These are phyloP conservation scores for Citrus unshiu DNA, from an alignment of 345 rosid genomes.

Conservation along the genomic window DNA sequence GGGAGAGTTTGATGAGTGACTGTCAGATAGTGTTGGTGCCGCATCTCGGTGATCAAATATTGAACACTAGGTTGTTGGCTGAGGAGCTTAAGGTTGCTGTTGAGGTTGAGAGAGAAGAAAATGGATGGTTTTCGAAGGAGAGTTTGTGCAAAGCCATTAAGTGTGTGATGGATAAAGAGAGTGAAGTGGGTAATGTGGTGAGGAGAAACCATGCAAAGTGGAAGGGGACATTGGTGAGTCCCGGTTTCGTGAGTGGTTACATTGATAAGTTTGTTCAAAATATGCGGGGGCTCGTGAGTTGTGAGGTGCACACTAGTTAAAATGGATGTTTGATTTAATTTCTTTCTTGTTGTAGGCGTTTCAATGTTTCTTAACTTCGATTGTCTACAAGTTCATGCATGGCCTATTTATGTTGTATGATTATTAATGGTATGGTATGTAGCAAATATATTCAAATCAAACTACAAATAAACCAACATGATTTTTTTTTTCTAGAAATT, in stretches of 20 bases:
- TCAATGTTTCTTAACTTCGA: too few relatives aligned
- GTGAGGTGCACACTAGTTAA: neutral
- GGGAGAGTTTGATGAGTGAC: slow-evolving; percentile 59
- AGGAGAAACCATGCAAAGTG: slow-evolving; percentile 45
- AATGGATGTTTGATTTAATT: too few relatives aligned
- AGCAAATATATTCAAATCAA: too few relatives aligned
- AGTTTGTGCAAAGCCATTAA: slow-evolving; percentile 42
- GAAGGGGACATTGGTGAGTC: slow-evolving; percentile 25
- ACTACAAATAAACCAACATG: too few relatives aligned
- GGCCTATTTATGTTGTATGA: too few relatives aligned
- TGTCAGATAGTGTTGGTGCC: slow-evolving; percentile 64
- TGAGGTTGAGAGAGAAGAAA: slow-evolving; percentile 49
- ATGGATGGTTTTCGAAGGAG: slow-evolving; percentile 52
- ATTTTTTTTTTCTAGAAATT: too few relatives aligned
- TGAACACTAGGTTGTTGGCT: slow-evolving; percentile 51
- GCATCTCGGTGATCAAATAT: slow-evolving; percentile 56
- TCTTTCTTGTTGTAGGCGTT: too few relatives aligned
- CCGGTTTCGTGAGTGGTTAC: slow-evolving; percentile 32
- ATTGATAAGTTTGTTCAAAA: slow-evolving; percentile 41
- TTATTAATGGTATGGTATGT: too few relatives aligned
- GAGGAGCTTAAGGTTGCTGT: slow-evolving; percentile 56
- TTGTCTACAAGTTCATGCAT: too few relatives aligned
- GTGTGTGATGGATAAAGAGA: slow-evolving; percentile 45
- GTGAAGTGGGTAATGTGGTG: slow-evolving; percentile 34
- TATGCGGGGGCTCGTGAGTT: slow-evolving; percentile 27